phyloP scores from a whole-genome alignment of 1,284 basidiomycete genomes.

The Puccinia hordei region DNA sequence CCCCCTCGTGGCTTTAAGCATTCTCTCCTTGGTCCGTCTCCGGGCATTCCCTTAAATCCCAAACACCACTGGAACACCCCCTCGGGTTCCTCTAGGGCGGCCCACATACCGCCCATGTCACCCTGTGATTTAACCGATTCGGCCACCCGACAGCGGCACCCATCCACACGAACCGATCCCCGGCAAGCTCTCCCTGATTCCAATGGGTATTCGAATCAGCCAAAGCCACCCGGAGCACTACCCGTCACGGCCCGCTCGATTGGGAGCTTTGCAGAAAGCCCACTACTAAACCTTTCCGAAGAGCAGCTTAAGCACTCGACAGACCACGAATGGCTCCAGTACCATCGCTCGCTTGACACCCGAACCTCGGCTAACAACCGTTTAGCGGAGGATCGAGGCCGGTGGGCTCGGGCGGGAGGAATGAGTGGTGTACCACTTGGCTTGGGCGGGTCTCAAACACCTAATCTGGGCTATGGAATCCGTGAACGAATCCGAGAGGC shows the following conservation, averaged over 20 bases:
- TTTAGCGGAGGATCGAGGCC: background rate
- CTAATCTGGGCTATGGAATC: constrained; percentile 27
- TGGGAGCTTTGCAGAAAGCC: background rate
- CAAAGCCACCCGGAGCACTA: constrained; percentile 7
- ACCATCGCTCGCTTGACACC: background rate
- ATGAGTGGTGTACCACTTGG: constrained; percentile 27
- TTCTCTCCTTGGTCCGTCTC: background rate
- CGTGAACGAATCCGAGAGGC: constrained; percentile 34
- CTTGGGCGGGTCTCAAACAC: background rate
- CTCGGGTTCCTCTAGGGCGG: constrained; percentile 3
- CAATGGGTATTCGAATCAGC: constrained; percentile 8
- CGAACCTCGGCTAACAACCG: background rate
- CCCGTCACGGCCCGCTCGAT: background rate
- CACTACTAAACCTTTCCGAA: background rate
- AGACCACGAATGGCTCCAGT: constrained; percentile 5
- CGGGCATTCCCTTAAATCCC: background rate
- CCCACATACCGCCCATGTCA: constrained; percentile 5
- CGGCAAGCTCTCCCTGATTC: constrained; percentile 7
- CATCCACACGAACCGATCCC: background rate
- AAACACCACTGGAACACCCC: constrained; percentile 18
- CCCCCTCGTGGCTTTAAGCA: background rate
- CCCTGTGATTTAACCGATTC: background rate
- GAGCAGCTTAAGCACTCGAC: background rate
- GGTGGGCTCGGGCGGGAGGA: constrained; percentile 21
- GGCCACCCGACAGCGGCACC: background rate